phyloP scores from a whole-genome alignment of 2,329 filamentous ascomycete species.

The Niveomyces coronatus region DNA sequence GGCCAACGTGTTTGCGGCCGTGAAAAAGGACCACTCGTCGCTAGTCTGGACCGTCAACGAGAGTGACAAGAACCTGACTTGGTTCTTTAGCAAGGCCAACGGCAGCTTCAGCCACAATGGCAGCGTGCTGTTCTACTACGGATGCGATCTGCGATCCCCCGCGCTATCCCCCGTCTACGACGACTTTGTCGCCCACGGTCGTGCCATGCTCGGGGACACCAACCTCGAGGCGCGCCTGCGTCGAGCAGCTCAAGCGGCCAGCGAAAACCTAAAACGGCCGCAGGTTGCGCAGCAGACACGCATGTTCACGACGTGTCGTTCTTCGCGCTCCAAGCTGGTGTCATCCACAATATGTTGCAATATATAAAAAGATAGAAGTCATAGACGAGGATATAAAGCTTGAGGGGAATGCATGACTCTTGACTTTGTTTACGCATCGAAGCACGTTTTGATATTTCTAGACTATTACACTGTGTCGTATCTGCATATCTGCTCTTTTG shows the following conservation, averaged over 20 bases:
- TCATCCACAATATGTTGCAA: too few species aligned
- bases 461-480: too few species aligned
- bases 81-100: conserved; percentile 97
- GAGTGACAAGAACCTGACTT: conserved; percentile 91
- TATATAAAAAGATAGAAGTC: too few species aligned
- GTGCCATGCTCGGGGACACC: conserved; percentile 79
- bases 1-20: conserved; percentile 86
- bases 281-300: conserved; percentile 17
- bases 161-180: conserved; percentile 67
- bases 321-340: too few species aligned
- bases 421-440: too few species aligned
- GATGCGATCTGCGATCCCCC: conserved; percentile 70
- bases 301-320: conserved; percentile 9
- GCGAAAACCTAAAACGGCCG: conserved; percentile 33
- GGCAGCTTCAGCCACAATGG: conserved; percentile 79
- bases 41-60: conserved; percentile 95
- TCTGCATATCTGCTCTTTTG: too few species aligned
- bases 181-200: conserved; percentile 73
- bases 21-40: conserved; percentile 88
- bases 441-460: too few species aligned
- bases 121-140: conserved; percentile 94
- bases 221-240: conserved; percentile 82
- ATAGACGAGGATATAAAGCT: too few species aligned
- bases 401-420: too few species aligned
- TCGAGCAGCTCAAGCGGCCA: conserved; percentile 61